Conservation (phyloP, 495 filamentous ascomycete species). For the Aeminium ludgeri region DNA sequence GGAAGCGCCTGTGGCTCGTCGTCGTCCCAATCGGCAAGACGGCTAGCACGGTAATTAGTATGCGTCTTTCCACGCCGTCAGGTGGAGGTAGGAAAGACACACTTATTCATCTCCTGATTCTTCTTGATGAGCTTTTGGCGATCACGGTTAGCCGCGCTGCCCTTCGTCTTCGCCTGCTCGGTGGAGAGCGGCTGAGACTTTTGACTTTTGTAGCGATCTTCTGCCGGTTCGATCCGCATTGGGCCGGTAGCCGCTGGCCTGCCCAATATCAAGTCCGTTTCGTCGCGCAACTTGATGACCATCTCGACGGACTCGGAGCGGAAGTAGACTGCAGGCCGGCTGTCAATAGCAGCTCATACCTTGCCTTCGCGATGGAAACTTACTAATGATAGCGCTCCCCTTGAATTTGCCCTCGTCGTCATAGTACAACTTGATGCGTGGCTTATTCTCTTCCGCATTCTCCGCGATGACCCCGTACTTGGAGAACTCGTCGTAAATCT, state of each 20-base stretch:
- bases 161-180: constrained; percentile 38
- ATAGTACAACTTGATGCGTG: constrained; percentile 84
- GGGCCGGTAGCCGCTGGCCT: constrained; percentile 34
- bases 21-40: constrained; percentile 79
- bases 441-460: constrained; percentile 68
- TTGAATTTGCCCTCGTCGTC: constrained; percentile 73
- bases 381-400: constrained; percentile 63
- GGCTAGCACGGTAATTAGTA: constrained; percentile 29
- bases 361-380: background rate
- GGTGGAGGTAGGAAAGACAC: background rate
- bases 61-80: background rate
- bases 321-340: constrained; percentile 53
- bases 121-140: constrained; percentile 68
- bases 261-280: constrained; percentile 63
- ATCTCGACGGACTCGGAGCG: constrained; percentile 76
- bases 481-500: constrained; percentile 69
- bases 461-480: constrained; percentile 86
- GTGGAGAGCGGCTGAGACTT: constrained; percentile 25
- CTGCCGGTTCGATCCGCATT: constrained; percentile 73
- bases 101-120: constrained; percentile 68
- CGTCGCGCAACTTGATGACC: constrained; percentile 83
- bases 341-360: background rate
- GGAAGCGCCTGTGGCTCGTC: constrained; percentile 49
- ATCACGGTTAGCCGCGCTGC: constrained; percentile 40
- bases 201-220: constrained; percentile 66